Conservation (phyloP, 2,329 filamentous ascomycete species). For the Alternaria sp. region DNA sequence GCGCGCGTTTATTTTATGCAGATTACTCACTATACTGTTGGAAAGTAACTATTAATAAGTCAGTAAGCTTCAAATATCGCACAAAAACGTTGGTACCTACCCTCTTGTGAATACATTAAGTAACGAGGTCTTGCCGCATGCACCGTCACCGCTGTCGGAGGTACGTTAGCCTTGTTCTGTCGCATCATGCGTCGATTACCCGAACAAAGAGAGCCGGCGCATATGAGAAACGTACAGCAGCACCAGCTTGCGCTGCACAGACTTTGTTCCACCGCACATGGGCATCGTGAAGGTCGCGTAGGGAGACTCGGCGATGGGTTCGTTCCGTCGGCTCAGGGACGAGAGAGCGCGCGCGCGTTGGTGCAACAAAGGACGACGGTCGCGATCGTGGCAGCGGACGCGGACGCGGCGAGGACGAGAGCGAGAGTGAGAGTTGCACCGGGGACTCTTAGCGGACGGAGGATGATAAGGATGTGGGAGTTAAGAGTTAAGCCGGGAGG, state of each 20-base stretch:
- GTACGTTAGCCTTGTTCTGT: slow-evolving; percentile 35
- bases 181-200: slow-evolving; percentile 20
- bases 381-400: slow-evolving; percentile 15
- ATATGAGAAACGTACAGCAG: slow-evolving; percentile 72
- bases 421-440: slow-evolving; percentile 16
- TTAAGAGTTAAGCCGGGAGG: slow-evolving; percentile 7
- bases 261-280: slow-evolving; percentile 67
- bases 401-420: slow-evolving; percentile 14
- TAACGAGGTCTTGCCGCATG: slow-evolving; percentile 95
- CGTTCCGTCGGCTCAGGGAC: slow-evolving; percentile 35
- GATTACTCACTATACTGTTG: slow-evolving; percentile 82
- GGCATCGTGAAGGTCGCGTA: slow-evolving; percentile 49
- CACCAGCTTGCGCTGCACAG: slow-evolving; percentile 95
- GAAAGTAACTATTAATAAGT: slow-evolving; percentile 76
- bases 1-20: slow-evolving; percentile 20
- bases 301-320: slow-evolving; percentile 30
- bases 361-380: slow-evolving; percentile 27
- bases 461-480: slow-evolving; percentile 25
- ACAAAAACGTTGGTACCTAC: slow-evolving; percentile 63
- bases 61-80: slow-evolving; percentile 19
- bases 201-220: slow-evolving; percentile 22
- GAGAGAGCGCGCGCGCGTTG: slow-evolving; percentile 34
- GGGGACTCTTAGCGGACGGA: slow-evolving; percentile 20
- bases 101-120: slow-evolving; percentile 99
- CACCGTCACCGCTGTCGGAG: slow-evolving; percentile 81